Evolutionary conservation across 2,329 filamentous ascomycete genomes (phyloP), one percentile per base, ranked within the genome.

Genomic region (Fusarium agapanthi): DNA sequence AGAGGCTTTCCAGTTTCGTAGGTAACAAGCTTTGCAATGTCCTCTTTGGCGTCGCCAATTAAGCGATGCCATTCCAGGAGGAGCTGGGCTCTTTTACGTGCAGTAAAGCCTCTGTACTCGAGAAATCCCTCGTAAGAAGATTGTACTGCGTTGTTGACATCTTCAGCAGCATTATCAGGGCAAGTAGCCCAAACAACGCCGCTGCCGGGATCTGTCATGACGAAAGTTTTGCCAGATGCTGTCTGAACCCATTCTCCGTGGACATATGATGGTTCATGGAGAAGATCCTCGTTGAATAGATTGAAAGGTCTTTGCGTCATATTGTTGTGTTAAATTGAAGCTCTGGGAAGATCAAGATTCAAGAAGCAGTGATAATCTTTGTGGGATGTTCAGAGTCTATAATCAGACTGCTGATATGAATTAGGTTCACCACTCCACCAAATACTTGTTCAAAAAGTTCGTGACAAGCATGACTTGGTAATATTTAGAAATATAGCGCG

Each of bases 1-100:
- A 88, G 79, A 4, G 88, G 87, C 75, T 90, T 90, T 22, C 44
- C 56, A 16, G 87, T 90, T 78, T 90, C 87, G 66, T 81, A 78
- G 10, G 81, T 80, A 7, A 85, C 64, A 37, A 85, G 76, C 47
- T 68, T 79, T 7, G 83, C 82, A 13, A 85, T 70, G 64, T 85
- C 83, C 20, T 81, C 77, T 30, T 78, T 76, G 9, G 79, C 73
- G 4, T 69, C 78, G 5, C 74, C 44, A 60, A 84, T 81, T 15
- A 82, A 77, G 9, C 72, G 62, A 67, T 82, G 78, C 83, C 82
- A 84, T 15, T 71, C 70, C 9, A 79, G 66, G 7, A 85, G 74
- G 3, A 77, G 75, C 54, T 81, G 71, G 6, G 81, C 80, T 5
- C 59, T 59, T 55, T 67, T 63, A 3, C 81, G 77, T 5, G 83